Evolutionary conservation across 441 rosid species (phyloP), one percentile per base, ranked within the genome.

Genomic region (Populus hybrid): DNA sequence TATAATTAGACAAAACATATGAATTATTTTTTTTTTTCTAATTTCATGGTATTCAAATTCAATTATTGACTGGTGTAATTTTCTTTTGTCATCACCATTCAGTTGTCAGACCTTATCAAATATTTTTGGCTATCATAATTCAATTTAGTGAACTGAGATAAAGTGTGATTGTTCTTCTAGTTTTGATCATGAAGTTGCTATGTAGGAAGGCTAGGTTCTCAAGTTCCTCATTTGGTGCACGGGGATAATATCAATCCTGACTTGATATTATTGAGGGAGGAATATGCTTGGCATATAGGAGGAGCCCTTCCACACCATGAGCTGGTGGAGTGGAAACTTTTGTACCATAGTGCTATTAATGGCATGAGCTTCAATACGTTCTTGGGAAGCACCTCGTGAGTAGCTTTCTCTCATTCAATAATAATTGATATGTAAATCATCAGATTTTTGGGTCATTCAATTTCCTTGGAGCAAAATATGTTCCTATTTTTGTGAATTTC

Each of bases 221-320:
- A 91, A 84, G 88, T 90, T 81, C 98, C 99, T 69, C 81, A 24
- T 4, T 83, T 95, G 82, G 69, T 85, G 35, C 73, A 75, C 81
- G 77, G 79, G 64, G 90, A 90, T 72, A 86, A 82, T 78, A 77
- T 91, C 26, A 83, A 87, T 81, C 83, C 94, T 57, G 84, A 74
- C 28, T 69, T 80, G 59, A 77, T 93, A 59, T 46, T 92, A 67
- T 71, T 93, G 81, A 89, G 85, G 79, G 83, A 88, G 73, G 97
- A 91, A 82, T 92, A 89, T 80, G 97, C 99, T 77, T 93, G 99
- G 97, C 94, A 92, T 81, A 90, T 95, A 75, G 99, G 94, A 82
- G 99, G 99, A 79, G 90, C 88, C 76, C 93, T 95, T 80, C 86
- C 98, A 66, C 94, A 83, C 30, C 87, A 85, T 61, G 98, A 92